Evolutionary conservation across 441 rosid genomes (phyloP).

Genomic region (Syzygium syzygioides): DNA sequence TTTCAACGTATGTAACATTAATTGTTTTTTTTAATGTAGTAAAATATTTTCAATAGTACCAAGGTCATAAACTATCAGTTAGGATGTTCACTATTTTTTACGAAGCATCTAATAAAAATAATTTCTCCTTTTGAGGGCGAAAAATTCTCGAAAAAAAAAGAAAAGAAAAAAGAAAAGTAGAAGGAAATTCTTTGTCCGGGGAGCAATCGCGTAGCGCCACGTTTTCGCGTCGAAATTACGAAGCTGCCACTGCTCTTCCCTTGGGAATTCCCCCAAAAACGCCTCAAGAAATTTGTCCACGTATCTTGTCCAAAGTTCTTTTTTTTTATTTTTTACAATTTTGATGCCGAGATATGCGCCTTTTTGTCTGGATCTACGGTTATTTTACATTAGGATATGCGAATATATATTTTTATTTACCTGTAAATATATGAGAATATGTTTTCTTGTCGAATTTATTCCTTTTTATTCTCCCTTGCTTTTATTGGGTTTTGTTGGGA

Average conservation of each 20-base stretch:
- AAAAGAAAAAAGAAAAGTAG: rapidly evolving
- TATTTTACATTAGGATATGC: background rate
- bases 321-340: background rate
- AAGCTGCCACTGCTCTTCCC: background rate
- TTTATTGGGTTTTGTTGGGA: background rate
- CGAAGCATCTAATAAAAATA: too few relatives aligned
- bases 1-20: background rate
- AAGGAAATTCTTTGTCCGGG: background rate
- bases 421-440: background rate
- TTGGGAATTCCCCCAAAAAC: background rate
- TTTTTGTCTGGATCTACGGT: background rate
- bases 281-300: background rate
- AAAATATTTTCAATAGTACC: too few relatives aligned
- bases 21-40: too few relatives aligned
- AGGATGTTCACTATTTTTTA: too few relatives aligned
- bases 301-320: background rate
- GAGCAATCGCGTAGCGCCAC: background rate
- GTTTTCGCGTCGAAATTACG: background rate
- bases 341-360: background rate
- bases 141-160: background rate
- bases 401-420: background rate
- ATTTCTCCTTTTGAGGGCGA: background rate
- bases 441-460: background rate
- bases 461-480: background rate
- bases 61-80: too few relatives aligned